These are phyloP conservation scores for Globisporangium abappressorium DNA, from an alignment of 352 stramenopile genomes.

Conservation along the genomic window DNA sequence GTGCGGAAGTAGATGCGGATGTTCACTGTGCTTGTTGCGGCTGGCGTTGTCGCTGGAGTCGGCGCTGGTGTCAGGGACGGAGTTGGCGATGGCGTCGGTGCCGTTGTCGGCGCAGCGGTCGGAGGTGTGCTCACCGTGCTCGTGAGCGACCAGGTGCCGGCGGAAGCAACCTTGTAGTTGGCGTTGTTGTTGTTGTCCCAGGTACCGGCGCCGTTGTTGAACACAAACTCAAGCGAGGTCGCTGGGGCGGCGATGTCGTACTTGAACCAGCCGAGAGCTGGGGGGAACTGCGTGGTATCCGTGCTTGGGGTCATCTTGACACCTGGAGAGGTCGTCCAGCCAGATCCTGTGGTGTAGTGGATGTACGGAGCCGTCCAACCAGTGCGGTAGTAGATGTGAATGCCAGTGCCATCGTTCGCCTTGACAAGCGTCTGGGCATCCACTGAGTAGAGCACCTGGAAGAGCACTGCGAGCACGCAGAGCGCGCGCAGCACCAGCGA, in stretches of 20 bases:
- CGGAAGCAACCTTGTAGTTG: constrained; percentile 36
- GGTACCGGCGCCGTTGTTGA: constrained; percentile 36
- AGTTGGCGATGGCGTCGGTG: not conserved
- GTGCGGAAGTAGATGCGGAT: constrained; percentile 22
- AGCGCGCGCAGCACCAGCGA: not conserved
- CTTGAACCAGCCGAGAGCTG: constrained; percentile 39
- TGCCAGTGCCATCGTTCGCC: constrained; percentile 28
- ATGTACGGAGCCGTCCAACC: constrained; percentile 38
- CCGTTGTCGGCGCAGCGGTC: not conserved
- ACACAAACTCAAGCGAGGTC: constrained; percentile 30
- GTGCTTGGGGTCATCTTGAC: constrained; percentile 34
- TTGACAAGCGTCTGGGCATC: constrained; percentile 30
- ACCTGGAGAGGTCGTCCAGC: constrained; percentile 34
- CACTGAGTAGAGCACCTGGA: not conserved
- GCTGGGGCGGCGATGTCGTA: constrained; percentile 26
- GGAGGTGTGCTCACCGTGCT: constrained; percentile 26
- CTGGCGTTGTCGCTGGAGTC: constrained; percentile 18
- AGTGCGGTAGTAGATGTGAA: constrained; percentile 28
- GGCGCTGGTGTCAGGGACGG: too few species aligned
- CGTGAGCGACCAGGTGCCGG: constrained; percentile 34
- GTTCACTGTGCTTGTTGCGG: not conserved
- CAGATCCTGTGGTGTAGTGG: constrained; percentile 32
- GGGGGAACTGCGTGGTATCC: constrained; percentile 31
- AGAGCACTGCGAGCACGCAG: not conserved
- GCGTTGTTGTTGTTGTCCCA: constrained; percentile 46